Evolutionary conservation across 768 basidiomycete genomes (phyloP), one percentile per base, ranked within the genome.

Genomic region (Mycena galericulata): DNA sequence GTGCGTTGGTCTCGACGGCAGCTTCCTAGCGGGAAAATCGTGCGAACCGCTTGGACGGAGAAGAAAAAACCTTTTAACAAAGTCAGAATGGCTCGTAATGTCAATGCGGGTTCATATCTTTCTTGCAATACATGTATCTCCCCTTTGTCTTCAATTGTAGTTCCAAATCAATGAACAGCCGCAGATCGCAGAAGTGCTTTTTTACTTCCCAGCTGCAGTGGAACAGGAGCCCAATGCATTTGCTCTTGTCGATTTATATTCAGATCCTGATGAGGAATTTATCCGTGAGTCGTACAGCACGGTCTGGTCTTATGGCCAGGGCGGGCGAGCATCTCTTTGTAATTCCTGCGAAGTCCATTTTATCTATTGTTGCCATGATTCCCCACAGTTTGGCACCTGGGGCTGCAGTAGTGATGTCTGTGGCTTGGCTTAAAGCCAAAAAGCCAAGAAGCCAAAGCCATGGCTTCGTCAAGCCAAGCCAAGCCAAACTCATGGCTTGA

Each of bases 11-110:
- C 75, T 14, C 65, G 64, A 0, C 32, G 76, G 4, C 26, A 14
- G 2, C 62, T 76, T 14, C 75, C 73, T 2, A 70, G 66, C 43
- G 74, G 77, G 0, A 75, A 78, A 34, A 70, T 76, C 32, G 72
- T 73, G 7, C 34, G 71, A 3, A 76, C 69, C 1, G 18, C 55
- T 9, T 75, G 73, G 75, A 70, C 65, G 49, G 74, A 68, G 60
- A 51, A 24, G 10, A 38, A 51, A 11, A 67, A 56, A n/a, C 65
- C 68, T 3, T 46, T 61, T 14, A 30, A 56, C 6, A 70, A 59
- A 26, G 43, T 65, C 1, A 41, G 65, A 43, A 70, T 56, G 53
- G 65, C 65, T 30, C 59, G 60, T 12, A 73, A 69, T 34, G 50
- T 69, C 26, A 74, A 72, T 59, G 75, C 58, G 32, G 9, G 67